phyloP scores from a whole-genome alignment of 768 basidiomycete species.

The Albatrellus ellisii region DNA sequence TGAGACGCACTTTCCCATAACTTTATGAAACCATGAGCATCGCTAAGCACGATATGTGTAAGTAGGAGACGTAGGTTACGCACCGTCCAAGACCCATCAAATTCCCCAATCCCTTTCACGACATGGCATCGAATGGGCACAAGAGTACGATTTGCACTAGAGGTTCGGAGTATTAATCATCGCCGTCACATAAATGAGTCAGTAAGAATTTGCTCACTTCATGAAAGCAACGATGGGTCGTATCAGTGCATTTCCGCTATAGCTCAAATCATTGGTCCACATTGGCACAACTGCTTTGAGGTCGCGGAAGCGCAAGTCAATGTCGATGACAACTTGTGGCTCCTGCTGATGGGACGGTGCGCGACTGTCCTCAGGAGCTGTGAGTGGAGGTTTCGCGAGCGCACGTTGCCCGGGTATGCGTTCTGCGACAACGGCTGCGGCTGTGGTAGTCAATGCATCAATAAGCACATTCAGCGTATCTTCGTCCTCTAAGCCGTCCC shows the following conservation, averaged over 20 bases:
- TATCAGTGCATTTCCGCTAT: constrained; percentile 86
- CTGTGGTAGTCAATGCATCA: constrained; percentile 64
- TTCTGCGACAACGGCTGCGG: constrained; percentile 38
- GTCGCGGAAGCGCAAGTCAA: constrained; percentile 91
- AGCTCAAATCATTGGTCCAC: constrained; percentile 78
- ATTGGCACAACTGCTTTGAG: constrained; percentile 91
- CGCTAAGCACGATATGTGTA: constrained; percentile 4
- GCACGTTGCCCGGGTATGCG: constrained; percentile 80
- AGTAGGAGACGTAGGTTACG: constrained; percentile 19
- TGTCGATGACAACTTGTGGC: constrained; percentile 64
- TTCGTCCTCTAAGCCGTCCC: constrained; percentile 53
- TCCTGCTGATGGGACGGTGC: constrained; percentile 22
- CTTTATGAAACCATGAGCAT: constrained; percentile 25
- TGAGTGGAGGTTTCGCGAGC: constrained; percentile 76
- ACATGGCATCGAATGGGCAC: constrained; percentile 90
- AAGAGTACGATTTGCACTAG: constrained; percentile 83
- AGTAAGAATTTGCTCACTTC: constrained; percentile 45
- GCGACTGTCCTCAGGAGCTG: constrained; percentile 45
- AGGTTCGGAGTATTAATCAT: constrained; percentile 8
- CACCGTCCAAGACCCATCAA: constrained; percentile 95
- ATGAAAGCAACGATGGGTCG: constrained; percentile 97
- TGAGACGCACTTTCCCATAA: constrained; percentile 85
- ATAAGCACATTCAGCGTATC: constrained; percentile 78
- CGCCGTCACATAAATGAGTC: no score
- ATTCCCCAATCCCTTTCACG: constrained; percentile 71